These are phyloP conservation scores for Kalanchoe fedtschenkoi DNA, from an alignment of 164 flowering plant species.

Conservation along the genomic window DNA sequence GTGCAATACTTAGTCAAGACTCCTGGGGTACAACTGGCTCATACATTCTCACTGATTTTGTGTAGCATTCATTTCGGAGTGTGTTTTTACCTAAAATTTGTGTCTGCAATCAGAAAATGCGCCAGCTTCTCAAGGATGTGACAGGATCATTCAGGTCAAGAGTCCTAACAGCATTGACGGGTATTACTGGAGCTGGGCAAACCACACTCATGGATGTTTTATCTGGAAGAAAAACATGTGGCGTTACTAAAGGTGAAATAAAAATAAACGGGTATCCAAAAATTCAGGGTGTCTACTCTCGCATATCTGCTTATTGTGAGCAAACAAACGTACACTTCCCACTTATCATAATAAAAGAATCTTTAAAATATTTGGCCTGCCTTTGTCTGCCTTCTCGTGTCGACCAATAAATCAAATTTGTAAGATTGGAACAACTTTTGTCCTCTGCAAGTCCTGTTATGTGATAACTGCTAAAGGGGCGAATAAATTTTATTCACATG, in stretches of 20 bases:
- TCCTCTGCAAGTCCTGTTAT: not conserved
- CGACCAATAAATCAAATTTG: slow-evolving; percentile 18
- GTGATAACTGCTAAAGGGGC: not conserved
- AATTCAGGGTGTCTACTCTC: slow-evolving; percentile 29
- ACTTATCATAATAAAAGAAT: slow-evolving; percentile 33
- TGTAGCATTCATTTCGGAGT: not conserved
- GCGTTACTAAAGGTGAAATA: slow-evolving; percentile 34
- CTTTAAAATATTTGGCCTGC: slow-evolving; percentile 36
- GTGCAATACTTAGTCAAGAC: slow-evolving; percentile 32
- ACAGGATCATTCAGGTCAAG: slow-evolving; percentile 41
- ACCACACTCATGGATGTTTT: slow-evolving; percentile 39
- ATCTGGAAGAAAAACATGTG: slow-evolving; percentile 39
- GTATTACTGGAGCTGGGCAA: slow-evolving; percentile 42
- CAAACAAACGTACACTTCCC: slow-evolving; percentile 39
- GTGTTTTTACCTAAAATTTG: no score
- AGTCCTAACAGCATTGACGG: slow-evolving; percentile 37
- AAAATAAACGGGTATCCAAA: slow-evolving; percentile 37
- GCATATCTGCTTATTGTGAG: slow-evolving; percentile 41
- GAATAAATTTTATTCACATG: slow-evolving; percentile 9
- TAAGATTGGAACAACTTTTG: slow-evolving; percentile 10
- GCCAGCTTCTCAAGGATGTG: slow-evolving; percentile 30
- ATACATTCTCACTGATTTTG: no score
- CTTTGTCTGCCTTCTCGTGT: slow-evolving; percentile 23
- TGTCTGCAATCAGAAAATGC: slow-evolving; percentile 16
- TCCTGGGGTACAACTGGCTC: slow-evolving; percentile 15